phyloP scores from a whole-genome alignment of 139 green algal genomes.

The Chlorella sorokiniana region DNA sequence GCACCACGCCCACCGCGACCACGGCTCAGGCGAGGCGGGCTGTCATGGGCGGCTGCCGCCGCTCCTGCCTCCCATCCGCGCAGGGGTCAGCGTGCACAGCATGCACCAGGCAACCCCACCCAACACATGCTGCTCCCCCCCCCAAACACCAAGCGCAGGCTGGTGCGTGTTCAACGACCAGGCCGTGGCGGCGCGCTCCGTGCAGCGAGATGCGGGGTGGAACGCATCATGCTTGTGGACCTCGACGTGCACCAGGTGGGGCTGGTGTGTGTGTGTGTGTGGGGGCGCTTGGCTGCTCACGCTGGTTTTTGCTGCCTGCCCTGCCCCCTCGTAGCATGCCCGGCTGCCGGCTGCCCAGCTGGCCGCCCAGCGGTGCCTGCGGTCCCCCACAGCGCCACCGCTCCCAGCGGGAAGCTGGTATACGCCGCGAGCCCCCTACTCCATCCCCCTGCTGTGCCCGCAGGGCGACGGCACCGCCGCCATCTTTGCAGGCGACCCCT shows the following conservation, averaged over 20 bases:
- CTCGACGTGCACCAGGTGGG: constrained; percentile 47
- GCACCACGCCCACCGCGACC: constrained; percentile 57
- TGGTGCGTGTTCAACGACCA: constrained; percentile 53
- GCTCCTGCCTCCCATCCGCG: background rate
- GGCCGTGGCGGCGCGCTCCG: constrained; percentile 32
- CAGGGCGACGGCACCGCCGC: constrained; percentile 50
- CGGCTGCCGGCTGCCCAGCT: background rate
- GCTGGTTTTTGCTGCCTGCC: too few species aligned
- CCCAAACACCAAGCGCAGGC: background rate
- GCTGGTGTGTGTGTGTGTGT: too few species aligned
- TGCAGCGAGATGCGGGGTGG: constrained; percentile 40
- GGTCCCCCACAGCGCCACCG: too few species aligned
- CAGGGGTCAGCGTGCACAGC: background rate
- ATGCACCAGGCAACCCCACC: too few species aligned
- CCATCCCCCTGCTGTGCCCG: background rate
- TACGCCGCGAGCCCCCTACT: background rate
- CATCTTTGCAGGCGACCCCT: constrained; percentile 47
- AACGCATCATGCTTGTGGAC: constrained; percentile 43
- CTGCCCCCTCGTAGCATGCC: too few species aligned
- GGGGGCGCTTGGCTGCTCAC: too few species aligned
- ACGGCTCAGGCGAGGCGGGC: constrained; percentile 44
- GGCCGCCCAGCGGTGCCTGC: background rate
- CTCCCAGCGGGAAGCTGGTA: too few species aligned
- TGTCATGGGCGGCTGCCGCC: background rate
- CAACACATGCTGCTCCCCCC: background rate